Conservation (phyloP, 208 protist species). For the Crithidia sp. region DNA sequence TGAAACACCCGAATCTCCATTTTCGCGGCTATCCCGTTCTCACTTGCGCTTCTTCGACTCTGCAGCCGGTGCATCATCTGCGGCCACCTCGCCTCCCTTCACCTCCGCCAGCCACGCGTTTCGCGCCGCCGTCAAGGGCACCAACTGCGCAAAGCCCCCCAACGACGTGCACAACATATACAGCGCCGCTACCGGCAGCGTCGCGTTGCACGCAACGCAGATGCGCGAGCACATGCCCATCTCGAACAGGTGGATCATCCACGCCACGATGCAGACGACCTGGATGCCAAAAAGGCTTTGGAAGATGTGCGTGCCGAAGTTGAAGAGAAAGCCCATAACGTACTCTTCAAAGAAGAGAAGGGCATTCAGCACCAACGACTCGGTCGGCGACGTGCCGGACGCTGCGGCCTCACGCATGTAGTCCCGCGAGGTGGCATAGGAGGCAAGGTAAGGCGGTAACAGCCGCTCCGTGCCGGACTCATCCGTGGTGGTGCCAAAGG, state of each 20-base stretch:
- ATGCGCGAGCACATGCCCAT: slow-evolving; percentile 53
- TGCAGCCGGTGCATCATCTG: neutral
- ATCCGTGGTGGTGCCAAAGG: slow-evolving; percentile 36
- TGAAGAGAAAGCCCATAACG: slow-evolving; percentile 47
- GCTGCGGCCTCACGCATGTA: neutral
- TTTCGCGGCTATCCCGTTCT: no score
- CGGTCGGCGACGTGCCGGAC: neutral
- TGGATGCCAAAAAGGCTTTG: slow-evolving; percentile 44
- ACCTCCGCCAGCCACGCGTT: slow-evolving; percentile 38
- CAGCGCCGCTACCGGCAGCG: slow-evolving; percentile 16
- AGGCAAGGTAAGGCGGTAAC: slow-evolving; percentile 36
- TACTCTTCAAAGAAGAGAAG: slow-evolving; percentile 49
- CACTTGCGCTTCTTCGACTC: slow-evolving; percentile 24
- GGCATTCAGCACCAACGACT: neutral
- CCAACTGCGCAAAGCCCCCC: slow-evolving; percentile 61
- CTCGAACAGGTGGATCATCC: slow-evolving; percentile 63
- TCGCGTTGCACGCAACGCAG: slow-evolving; percentile 48
- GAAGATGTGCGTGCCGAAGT: slow-evolving; percentile 36
- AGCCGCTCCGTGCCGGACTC: slow-evolving; percentile 35
- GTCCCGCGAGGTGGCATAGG: neutral
- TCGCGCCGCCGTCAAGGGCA: slow-evolving; percentile 38
- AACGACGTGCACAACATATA: slow-evolving; percentile 51
- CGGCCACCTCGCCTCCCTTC: neutral
- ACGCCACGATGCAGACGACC: slow-evolving; percentile 41
- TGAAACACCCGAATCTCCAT: no score